Base-by-base conservation (phyloP, 1,139 yeast genomes). In the Pichia terricola region DNA sequence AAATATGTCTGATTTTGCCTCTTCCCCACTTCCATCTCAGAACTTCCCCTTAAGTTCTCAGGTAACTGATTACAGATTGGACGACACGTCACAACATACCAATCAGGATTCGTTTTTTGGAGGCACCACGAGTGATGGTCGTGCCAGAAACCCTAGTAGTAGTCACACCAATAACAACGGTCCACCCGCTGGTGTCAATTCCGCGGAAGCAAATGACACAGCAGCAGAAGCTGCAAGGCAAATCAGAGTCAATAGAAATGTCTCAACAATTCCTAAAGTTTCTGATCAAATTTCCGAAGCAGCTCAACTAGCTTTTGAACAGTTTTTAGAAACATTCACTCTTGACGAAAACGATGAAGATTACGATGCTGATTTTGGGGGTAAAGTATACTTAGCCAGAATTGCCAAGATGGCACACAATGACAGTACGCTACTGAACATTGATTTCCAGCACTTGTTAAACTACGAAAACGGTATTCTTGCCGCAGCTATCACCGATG, bases 271-370 rank as follows among this genome's bases (percentile, higher is more conserved):
- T 42, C 89, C 95, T 34, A 86, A 84, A 61, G 96, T 91, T 31
- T 77, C 78, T 26, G 98, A 91, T 67, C 78, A 81, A 37, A 88
- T 96, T 5, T 96, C 96, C 49, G 96, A 89, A 60, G 86, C 87
- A 55, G 96, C 91, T 16, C 75, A 94, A 43, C 95, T 88, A 61
- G 80, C 94, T 30, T 91, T 91, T 61, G 96, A 88, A 61, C 77
- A 75, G 53, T 91, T 91, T 60, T 66, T 91, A 50, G 86, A 82
- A 60, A 82, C 77, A 39, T 86, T 70, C 56, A 66, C 64, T 8
- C 77, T 74, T 6, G 59, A 60, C 11, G 61, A 66, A 11, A 62
- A 60, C 26, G 60, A 62, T 28, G 65, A 61, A 28, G 55, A 56
- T 26, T 64, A 64, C 30, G 68, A 67, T 43, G 62, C 66, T 37